phyloP scores from a whole-genome alignment of 73 alveolate genomes.

The Paramecium biaurelia region DNA sequence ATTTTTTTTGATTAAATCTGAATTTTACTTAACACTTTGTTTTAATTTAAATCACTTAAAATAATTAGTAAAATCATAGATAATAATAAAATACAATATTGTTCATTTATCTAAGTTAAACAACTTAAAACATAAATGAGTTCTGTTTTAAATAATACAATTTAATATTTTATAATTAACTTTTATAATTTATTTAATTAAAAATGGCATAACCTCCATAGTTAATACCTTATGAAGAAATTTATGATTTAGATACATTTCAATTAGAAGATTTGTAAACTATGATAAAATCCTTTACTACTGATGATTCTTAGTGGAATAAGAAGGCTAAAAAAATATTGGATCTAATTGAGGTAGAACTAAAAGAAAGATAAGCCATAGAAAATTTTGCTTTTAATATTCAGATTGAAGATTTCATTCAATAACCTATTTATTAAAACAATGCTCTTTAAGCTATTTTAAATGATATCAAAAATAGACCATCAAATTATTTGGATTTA shows the following conservation, averaged over 20 bases:
- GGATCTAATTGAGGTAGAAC: conserved; percentile 39
- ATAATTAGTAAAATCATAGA: background rate
- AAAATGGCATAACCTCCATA: conserved; percentile 39
- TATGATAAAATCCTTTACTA: background rate
- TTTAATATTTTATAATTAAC: too few species aligned
- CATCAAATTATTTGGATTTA: background rate
- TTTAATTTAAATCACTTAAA: background rate
- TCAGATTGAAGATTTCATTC: background rate
- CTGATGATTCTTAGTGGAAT: conserved; percentile 17
- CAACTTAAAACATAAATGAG: too few species aligned
- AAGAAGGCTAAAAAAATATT: conserved; percentile 34
- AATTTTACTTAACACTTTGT: background rate
- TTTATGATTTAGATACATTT: conserved; percentile 52
- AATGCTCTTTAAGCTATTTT: background rate
- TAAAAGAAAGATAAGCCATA: conserved; percentile 44
- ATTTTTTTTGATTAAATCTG: background rate
- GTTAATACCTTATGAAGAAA: conserved; percentile 25
- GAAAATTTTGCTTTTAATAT: conserved; percentile 54
- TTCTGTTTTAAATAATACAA: too few species aligned
- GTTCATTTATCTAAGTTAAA: too few species aligned
- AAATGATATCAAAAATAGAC: conserved; percentile 38
- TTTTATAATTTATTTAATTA: background rate
- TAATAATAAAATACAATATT: too few species aligned
- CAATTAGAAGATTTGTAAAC: background rate
- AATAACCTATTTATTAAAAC: conserved; percentile 3